These are phyloP conservation scores for Lathyrus tuberosus DNA, from an alignment of 306 rosid genomes.

Conservation along the genomic window DNA sequence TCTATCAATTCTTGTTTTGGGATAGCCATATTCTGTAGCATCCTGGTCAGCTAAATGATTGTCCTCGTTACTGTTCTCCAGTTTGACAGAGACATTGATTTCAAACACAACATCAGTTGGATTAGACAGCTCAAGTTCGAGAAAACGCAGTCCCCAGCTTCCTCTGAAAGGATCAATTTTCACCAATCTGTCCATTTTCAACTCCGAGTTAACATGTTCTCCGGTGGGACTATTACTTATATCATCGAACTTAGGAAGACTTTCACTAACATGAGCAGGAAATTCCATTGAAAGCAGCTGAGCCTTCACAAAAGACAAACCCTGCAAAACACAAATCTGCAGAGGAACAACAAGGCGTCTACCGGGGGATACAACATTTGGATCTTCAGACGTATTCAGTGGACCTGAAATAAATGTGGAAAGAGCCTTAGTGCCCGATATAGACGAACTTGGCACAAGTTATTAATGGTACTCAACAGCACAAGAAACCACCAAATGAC, in stretches of 20 bases:
- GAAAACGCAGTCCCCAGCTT: conserved; percentile 93
- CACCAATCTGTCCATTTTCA: conserved; percentile 76
- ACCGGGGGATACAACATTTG: conserved; percentile 75
- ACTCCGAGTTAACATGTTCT: conserved; percentile 49
- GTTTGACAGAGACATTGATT: conserved; percentile 79
- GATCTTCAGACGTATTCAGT: conserved; percentile 55
- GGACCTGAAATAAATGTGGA: conserved; percentile 62
- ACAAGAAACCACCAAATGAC: conserved; percentile 31
- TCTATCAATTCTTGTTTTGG: conserved; percentile 84
- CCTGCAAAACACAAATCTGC: conserved; percentile 90
- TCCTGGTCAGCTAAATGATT: conserved; percentile 53
- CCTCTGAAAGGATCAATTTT: conserved; percentile 91
- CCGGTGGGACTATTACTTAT: conserved; percentile 45
- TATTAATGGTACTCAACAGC: conserved; percentile 7
- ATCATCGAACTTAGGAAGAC: conserved; percentile 61
- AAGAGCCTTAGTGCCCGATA: conserved; percentile 30
- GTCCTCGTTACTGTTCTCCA: conserved; percentile 65
- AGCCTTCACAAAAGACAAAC: conserved; percentile 92
- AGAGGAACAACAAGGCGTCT: conserved; percentile 89
- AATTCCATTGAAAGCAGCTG: conserved; percentile 95
- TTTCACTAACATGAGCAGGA: conserved; percentile 90
- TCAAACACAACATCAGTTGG: conserved; percentile 87
- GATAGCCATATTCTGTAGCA: conserved; percentile 71
- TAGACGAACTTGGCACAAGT: conserved; percentile 5
- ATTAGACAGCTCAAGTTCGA: conserved; percentile 91